Conservation (phyloP, 129 eudicot species). For the Mikania micrantha region DNA sequence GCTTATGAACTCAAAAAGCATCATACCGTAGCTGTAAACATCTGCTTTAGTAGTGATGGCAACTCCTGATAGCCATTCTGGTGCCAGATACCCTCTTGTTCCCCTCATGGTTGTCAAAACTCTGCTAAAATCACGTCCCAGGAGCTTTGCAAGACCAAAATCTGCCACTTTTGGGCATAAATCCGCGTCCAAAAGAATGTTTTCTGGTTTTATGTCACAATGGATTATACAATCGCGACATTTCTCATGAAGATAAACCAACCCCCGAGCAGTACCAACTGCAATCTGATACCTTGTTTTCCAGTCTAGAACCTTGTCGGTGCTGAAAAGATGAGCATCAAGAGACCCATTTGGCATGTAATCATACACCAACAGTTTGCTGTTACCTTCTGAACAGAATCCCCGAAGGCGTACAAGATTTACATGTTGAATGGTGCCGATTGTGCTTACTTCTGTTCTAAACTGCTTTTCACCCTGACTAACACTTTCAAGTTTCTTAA, state of each 20-base stretch:
- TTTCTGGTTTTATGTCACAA: slow-evolving; percentile 81
- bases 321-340: slow-evolving; percentile 43
- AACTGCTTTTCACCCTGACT: slow-evolving; percentile 72
- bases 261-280: slow-evolving; percentile 60
- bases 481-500: slow-evolving; percentile 58
- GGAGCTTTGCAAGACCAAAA: slow-evolving; percentile 75
- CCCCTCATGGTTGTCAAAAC: slow-evolving; percentile 76
- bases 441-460: slow-evolving; percentile 66
- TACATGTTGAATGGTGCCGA: slow-evolving; percentile 72
- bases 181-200: slow-evolving; percentile 53
- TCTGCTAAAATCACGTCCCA: slow-evolving; percentile 69
- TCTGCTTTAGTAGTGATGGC: slow-evolving; percentile 73
- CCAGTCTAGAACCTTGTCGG: slow-evolving; percentile 35
- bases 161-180: slow-evolving; percentile 60
- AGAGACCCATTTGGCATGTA: slow-evolving; percentile 65
- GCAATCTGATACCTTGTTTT: slow-evolving; percentile 54
- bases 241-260: slow-evolving; percentile 63
- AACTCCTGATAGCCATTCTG: slow-evolving; percentile 81
- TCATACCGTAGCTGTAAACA: slow-evolving; percentile 76
- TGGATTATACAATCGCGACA: slow-evolving; percentile 76
- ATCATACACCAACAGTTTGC: slow-evolving; percentile 56
- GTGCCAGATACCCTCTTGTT: slow-evolving; percentile 72
- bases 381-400: slow-evolving; percentile 49
- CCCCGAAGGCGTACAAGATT: slow-evolving; percentile 75
- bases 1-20: slow-evolving; percentile 53